Conservation (phyloP, 129 eudicot species). For the Lactuca sativa region DNA sequence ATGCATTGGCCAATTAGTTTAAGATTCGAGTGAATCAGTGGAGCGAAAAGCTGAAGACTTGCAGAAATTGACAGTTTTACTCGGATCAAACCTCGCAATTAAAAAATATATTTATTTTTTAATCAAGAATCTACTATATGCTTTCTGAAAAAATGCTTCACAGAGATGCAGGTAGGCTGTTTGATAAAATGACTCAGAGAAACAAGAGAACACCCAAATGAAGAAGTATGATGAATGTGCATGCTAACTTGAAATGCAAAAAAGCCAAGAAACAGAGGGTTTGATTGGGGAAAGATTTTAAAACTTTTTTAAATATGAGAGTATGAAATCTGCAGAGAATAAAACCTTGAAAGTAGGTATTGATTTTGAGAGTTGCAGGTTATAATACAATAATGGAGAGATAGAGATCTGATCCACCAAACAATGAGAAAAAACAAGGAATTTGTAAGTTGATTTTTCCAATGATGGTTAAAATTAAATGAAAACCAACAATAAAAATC, state of each 20-base stretch:
- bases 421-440: slow-evolving; percentile 30
- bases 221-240: slow-evolving; percentile 14
- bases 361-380: slow-evolving; percentile 50
- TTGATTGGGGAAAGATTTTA: slow-evolving; percentile 25
- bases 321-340: slow-evolving; percentile 53
- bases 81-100: not conserved
- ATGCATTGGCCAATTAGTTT: slow-evolving; percentile 12
- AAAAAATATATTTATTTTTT: not conserved
- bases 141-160: slow-evolving; percentile 1
- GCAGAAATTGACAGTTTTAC: not conserved
- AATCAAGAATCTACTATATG: slow-evolving; percentile 14
- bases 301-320: slow-evolving; percentile 25
- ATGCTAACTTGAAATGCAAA: slow-evolving; percentile 16
- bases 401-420: slow-evolving; percentile 58
- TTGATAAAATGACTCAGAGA: slow-evolving; percentile 21
- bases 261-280: slow-evolving; percentile 23
- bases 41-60: not conserved
- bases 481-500: slow-evolving; percentile 32
- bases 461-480: slow-evolving; percentile 40
- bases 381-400: slow-evolving; percentile 22
- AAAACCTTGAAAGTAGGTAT: slow-evolving; percentile 47
- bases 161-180: slow-evolving; percentile 23
- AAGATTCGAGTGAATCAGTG: slow-evolving; percentile 6
- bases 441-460: slow-evolving; percentile 22
- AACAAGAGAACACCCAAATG: slow-evolving; percentile 11